Evolutionary conservation across 208 protist genomes (phyloP).

Genomic region (Leptomonas pyrrhocoris): DNA sequence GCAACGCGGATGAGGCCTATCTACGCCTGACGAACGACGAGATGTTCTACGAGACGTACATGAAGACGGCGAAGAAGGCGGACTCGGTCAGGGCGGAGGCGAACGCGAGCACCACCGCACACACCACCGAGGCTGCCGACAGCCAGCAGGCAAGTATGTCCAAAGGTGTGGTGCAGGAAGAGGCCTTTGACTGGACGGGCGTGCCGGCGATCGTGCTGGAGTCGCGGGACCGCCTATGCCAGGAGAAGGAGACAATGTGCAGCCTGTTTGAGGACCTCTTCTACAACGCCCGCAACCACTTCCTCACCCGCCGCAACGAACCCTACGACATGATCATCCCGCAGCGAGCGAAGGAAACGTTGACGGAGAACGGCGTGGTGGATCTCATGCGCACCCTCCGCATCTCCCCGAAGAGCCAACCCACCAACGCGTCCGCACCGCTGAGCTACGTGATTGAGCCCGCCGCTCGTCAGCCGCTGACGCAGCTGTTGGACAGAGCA

Average conservation of each 20-base stretch:
- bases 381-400: slow-evolving; percentile 59
- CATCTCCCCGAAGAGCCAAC: slow-evolving; percentile 20
- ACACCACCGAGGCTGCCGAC: slow-evolving; percentile 16
- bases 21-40: slow-evolving; percentile 67
- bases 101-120: not conserved
- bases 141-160: not conserved
- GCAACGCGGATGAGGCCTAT: slow-evolving; percentile 57
- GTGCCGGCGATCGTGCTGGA: slow-evolving; percentile 42
- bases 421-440: not conserved
- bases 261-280: slow-evolving; percentile 69
- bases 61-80: slow-evolving; percentile 39
- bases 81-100: slow-evolving; percentile 20
- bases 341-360: slow-evolving; percentile 14
- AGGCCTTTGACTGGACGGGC: slow-evolving; percentile 40
- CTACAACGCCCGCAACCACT: slow-evolving; percentile 78
- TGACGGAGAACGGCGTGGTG: slow-evolving; percentile 41
- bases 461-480: slow-evolving; percentile 31
- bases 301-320: slow-evolving; percentile 39
- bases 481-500: slow-evolving; percentile 37
- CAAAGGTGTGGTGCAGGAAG: slow-evolving; percentile 5
- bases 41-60: slow-evolving; percentile 83
- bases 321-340: slow-evolving; percentile 43
- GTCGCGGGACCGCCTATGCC: slow-evolving; percentile 43
- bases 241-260: slow-evolving; percentile 50
- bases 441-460: slow-evolving; percentile 37